phyloP scores from a whole-genome alignment of 169 alveolate species.

The Babesia sp. region DNA sequence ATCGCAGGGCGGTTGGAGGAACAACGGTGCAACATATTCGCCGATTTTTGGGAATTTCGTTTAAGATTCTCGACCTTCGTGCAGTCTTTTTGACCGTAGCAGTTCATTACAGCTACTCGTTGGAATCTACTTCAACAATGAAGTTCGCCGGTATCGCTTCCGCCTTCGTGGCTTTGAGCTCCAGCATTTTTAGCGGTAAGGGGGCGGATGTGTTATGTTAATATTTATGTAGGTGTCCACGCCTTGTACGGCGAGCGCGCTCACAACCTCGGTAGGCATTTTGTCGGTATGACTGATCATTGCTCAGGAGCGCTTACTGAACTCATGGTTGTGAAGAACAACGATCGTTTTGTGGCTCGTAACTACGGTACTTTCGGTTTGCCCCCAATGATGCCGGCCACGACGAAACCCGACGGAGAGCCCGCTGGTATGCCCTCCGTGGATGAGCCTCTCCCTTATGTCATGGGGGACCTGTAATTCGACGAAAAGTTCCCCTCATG shows the following conservation, averaged over 20 bases:
- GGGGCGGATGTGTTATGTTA: background rate
- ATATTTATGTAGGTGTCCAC: background rate
- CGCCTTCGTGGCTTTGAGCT: constrained; percentile 3
- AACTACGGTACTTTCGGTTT: constrained; percentile 36
- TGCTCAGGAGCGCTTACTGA: constrained; percentile 25
- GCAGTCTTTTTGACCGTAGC: background rate
- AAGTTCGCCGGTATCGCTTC: constrained; percentile 16
- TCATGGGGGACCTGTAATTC: background rate
- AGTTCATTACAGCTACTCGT: background rate
- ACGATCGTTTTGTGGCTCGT: constrained; percentile 58
- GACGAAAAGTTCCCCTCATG: constrained; percentile 3
- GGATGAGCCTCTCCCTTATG: background rate
- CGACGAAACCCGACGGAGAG: too few relatives aligned
- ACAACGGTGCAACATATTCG: background rate
- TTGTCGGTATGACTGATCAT: background rate
- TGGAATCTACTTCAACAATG: background rate
- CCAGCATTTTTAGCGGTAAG: constrained; percentile 6
- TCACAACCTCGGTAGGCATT: constrained; percentile 32
- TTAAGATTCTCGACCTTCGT: background rate
- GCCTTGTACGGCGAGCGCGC: background rate
- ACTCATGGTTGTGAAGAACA: constrained; percentile 50
- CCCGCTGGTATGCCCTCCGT: constrained; percentile 8
- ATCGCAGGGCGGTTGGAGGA: background rate
- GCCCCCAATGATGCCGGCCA: constrained; percentile 29
- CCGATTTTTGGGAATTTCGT: background rate